phyloP scores from a whole-genome alignment of 169 alveolate genomes.

The Pseudocohnilembus persalinus region DNA sequence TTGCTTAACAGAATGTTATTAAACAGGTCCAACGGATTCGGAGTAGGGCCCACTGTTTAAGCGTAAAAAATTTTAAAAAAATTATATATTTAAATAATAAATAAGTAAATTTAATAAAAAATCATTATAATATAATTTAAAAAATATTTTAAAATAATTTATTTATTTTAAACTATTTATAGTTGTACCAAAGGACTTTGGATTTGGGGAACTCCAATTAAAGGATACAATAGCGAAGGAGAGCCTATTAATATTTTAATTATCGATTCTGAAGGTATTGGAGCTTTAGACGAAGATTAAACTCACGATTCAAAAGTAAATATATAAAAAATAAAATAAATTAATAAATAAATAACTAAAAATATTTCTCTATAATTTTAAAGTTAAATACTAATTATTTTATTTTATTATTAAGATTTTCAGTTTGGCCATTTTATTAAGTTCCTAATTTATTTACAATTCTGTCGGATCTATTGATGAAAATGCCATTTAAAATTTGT shows the following conservation, averaged over 20 bases:
- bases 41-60: conserved; percentile 85
- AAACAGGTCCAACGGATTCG: conserved; percentile 71
- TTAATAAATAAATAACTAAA: no score
- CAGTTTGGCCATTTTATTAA: conserved; percentile 36
- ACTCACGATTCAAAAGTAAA: conserved; percentile 79
- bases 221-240: conserved; percentile 68
- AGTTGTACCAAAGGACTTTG: conserved; percentile 65
- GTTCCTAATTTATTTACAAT: conserved; percentile 76
- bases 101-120: not conserved
- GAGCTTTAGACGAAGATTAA: conserved; percentile 76
- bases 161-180: not conserved
- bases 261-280: conserved; percentile 84
- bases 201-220: conserved; percentile 80
- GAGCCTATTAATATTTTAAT: conserved; percentile 67
- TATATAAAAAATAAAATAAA: not conserved
- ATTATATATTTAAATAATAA: not conserved
- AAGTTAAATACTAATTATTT: no score
- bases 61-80: conserved; percentile 38
- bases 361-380: no score
- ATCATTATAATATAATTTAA: not conserved
- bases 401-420: no score
- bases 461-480: conserved; percentile 86
- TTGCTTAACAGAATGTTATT: conserved; percentile 78
- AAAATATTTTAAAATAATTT: not conserved
- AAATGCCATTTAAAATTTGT: conserved; percentile 71